phyloP scores from a whole-genome alignment of 768 basidiomycete genomes.

The Leccinum imitatum region DNA sequence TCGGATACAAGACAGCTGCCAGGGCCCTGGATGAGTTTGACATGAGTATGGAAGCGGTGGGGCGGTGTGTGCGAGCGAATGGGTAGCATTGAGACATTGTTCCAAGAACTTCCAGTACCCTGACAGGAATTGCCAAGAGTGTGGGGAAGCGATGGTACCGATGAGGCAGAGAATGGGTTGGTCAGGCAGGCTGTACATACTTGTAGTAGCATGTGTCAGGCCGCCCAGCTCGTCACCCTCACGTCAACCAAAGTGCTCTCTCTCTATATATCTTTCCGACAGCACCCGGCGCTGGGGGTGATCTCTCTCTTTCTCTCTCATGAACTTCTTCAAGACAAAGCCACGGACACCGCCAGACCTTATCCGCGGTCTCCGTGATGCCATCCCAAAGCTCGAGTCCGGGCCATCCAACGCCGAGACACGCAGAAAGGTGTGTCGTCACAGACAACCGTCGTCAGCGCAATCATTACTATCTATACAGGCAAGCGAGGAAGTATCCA shows the following conservation, averaged over 20 bases:
- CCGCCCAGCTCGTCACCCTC: too few species aligned
- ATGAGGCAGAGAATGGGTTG: conserved; percentile 6
- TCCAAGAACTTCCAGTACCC: too few species aligned
- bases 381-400: conserved; percentile 72
- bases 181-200: too few species aligned
- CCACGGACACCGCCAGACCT: conserved; percentile 85
- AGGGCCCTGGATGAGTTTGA: not conserved
- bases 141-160: not conserved
- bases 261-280: not conserved
- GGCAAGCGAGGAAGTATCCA: conserved; percentile 88
- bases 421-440: conserved; percentile 69
- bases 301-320: conserved; percentile 28
- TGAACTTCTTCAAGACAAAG: conserved; percentile 98
- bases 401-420: conserved; percentile 74
- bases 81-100: too few species aligned
- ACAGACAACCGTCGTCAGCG: not conserved
- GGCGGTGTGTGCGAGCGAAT: not conserved
- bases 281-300: not conserved
- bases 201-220: too few species aligned
- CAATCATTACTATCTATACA: conserved; percentile 33
- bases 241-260: too few species aligned
- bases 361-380: conserved; percentile 77
- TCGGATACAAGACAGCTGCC: not conserved
- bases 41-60: not conserved
- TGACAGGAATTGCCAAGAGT: too few species aligned